phyloP scores from a whole-genome alignment of 2,329 filamentous ascomycete species.

The Aspergillus ustus region DNA sequence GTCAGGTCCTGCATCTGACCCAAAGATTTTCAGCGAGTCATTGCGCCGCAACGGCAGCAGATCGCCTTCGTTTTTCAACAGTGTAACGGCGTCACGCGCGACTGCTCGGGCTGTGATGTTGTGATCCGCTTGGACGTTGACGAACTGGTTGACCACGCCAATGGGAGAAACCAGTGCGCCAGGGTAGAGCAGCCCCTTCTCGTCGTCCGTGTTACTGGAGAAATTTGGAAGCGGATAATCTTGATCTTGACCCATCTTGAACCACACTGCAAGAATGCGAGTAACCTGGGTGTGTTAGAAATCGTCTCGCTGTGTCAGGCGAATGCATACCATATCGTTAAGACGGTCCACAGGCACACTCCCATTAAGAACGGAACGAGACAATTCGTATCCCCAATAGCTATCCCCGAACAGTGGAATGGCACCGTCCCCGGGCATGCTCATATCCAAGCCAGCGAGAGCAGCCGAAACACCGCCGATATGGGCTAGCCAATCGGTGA shows the following conservation, averaged over 20 bases:
- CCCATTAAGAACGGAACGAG: slow-evolving; percentile 60
- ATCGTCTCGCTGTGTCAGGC: neutral
- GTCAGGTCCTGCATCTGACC: slow-evolving; percentile 58
- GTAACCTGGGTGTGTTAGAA: slow-evolving; percentile 47
- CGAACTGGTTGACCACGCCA: slow-evolving; percentile 71
- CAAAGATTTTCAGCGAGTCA: slow-evolving; percentile 50
- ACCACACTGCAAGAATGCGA: slow-evolving; percentile 64
- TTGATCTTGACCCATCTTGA: slow-evolving; percentile 59
- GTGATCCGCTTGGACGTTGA: slow-evolving; percentile 62
- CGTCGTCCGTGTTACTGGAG: slow-evolving; percentile 61
- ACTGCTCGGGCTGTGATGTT: slow-evolving; percentile 56
- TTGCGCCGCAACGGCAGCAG: slow-evolving; percentile 53
- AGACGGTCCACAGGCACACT: slow-evolving; percentile 60
- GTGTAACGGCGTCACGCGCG: slow-evolving; percentile 60
- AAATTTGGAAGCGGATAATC: slow-evolving; percentile 63
- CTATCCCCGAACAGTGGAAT: slow-evolving; percentile 58
- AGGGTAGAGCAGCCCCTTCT: slow-evolving; percentile 61
- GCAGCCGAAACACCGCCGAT: slow-evolving; percentile 64
- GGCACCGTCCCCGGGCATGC: slow-evolving; percentile 66
- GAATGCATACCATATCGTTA: slow-evolving; percentile 51
- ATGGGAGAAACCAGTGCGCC: slow-evolving; percentile 62
- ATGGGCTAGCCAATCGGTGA: slow-evolving; percentile 72
- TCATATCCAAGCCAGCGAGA: slow-evolving; percentile 69
- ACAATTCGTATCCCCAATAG: slow-evolving; percentile 62
- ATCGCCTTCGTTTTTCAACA: slow-evolving; percentile 67